A percentile compares a stretch with the other conserved stretches of the same genome.
These are phyloP conservation scores for Apiospora koreana DNA, from an alignment of 2,329 filamentous ascomycete species.

Conservation along the genomic window DNA sequence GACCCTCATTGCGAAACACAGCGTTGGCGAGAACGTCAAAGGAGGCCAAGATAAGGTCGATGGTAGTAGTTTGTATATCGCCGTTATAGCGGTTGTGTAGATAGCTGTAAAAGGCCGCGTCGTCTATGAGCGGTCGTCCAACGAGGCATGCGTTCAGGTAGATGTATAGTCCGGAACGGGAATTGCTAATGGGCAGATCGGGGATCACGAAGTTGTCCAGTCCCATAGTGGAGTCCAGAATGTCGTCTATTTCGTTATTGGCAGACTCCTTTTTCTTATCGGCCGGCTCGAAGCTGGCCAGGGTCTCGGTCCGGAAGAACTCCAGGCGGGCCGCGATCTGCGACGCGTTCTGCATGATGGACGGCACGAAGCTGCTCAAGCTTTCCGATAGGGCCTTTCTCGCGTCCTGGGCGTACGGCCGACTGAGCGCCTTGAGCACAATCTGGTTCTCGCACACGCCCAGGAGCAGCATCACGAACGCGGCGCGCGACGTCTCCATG, in stretches of 20 bases:
- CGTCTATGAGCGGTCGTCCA: conserved; percentile 81
- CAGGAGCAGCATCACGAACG: conserved; percentile 64
- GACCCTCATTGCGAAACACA: conserved; percentile 65
- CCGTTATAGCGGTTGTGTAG: conserved; percentile 84
- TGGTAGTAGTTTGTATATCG: conserved; percentile 73
- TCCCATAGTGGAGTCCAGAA: conserved; percentile 58
- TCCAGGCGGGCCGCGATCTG: conserved; percentile 57
- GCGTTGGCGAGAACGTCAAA: conserved; percentile 91
- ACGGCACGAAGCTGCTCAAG: conserved; percentile 54
- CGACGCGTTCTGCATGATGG: conserved; percentile 58
- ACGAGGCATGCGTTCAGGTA: conserved; percentile 83
- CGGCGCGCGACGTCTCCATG: conserved; percentile 61
- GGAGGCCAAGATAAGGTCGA: conserved; percentile 82
- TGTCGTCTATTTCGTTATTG: conserved; percentile 55
- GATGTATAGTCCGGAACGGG: conserved; percentile 80
- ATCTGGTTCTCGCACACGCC: conserved; percentile 61
- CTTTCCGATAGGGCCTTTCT: conserved; percentile 52
- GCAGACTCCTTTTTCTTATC: conserved; percentile 53
- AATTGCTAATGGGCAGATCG: conserved; percentile 72
- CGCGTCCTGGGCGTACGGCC: conserved; percentile 50
- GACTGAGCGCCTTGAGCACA: conserved; percentile 55
- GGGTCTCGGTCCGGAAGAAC: conserved; percentile 57
- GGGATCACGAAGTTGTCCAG: conserved; percentile 55
- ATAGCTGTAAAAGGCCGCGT: conserved; percentile 75
- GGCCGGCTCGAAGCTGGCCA: conserved; percentile 55